A percentile compares a stretch with the other conserved stretches of the same genome.
phyloP scores from a whole-genome alignment of 2,329 filamentous ascomycete genomes.

The Aspergillus floridensis region DNA sequence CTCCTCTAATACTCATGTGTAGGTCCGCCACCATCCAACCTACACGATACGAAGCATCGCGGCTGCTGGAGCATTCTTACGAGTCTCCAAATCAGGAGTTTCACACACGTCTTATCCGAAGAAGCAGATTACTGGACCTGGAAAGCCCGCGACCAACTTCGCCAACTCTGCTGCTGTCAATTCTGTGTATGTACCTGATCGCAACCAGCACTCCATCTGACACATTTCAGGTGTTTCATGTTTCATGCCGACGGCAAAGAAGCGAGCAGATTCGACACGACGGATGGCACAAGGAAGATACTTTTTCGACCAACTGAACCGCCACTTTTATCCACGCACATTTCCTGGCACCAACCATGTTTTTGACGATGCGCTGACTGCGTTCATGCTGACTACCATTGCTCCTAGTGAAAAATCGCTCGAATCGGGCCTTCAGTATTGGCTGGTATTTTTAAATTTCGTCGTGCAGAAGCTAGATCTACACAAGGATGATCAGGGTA shows the following conservation, averaged over 20 bases:
- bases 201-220: not conserved
- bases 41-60: not conserved
- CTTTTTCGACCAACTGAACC: not conserved
- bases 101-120: not conserved
- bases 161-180: not conserved
- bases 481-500: not conserved
- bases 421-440: not conserved
- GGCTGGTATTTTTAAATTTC: not conserved
- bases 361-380: slow-evolving; percentile 2
- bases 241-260: not conserved
- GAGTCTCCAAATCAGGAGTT: slow-evolving; percentile 1
- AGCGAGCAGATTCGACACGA: not conserved
- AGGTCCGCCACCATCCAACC: not conserved
- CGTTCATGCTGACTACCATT: slow-evolving; percentile 2
- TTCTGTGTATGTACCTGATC: not conserved
- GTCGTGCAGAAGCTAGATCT: slow-evolving; percentile 1
- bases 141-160: not conserved
- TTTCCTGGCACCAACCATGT: not conserved
- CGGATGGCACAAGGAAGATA: not conserved
- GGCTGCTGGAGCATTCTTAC: not conserved
- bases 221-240: not conserved
- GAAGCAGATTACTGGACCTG: not conserved
- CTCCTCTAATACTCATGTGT: not conserved
- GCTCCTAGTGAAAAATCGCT: slow-evolving; percentile 1
- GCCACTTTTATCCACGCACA: slow-evolving; percentile 1